Base-by-base conservation (phyloP, 495 filamentous ascomycete species). In the Baudoinia panamericana region DNA sequence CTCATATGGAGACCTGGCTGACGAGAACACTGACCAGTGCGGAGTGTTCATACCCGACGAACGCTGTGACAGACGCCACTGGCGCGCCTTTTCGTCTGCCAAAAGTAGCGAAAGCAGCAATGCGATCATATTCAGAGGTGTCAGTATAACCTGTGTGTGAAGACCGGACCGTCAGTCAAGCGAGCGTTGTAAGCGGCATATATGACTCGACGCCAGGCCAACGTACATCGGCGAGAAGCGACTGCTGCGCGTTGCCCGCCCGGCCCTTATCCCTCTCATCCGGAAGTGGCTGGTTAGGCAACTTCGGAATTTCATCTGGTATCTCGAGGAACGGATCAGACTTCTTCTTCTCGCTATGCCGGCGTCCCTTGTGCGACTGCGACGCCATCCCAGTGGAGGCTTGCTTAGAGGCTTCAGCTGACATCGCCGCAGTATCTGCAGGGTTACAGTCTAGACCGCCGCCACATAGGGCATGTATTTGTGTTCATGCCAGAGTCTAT, bases 71-170 rank as follows among this genome's bases (percentile, higher is more conserved):
- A 47, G 35, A 37, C 60, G 60, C 43, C 46, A 55, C 35, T 27
- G 25, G 36, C 58, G 58, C 34, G 59, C 45, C 32, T 36, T 35
- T 22, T 49, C 43, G 37, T 63, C 57, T 3, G 59, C 53, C 9
- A 61, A 32, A 47, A 50, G 49, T 19, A 61, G 53, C 20, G 60
- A 63, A 10, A 63, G 28, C 19, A 63, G 50, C 49, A 63, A 56
- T n/a, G 58, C 55, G 7, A 52, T 48, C 40, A 59, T 53, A 28
- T 51, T 48, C 18, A 63, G 22, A 18, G 60, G 60, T 3, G 54
- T 49, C 9, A 57, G 22, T 17, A 63, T 39, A 19, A 59, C 27
- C 51, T 62, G 28, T 0, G 22, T 16, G n/a, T n/a, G n/a, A n/a
- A n/a, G n/a, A n/a, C n/a, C n/a, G n/a, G n/a, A n/a, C n/a, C n/a